phyloP scores from a whole-genome alignment of 108 stramenopile species.

The Nitzschia inconspicua region DNA sequence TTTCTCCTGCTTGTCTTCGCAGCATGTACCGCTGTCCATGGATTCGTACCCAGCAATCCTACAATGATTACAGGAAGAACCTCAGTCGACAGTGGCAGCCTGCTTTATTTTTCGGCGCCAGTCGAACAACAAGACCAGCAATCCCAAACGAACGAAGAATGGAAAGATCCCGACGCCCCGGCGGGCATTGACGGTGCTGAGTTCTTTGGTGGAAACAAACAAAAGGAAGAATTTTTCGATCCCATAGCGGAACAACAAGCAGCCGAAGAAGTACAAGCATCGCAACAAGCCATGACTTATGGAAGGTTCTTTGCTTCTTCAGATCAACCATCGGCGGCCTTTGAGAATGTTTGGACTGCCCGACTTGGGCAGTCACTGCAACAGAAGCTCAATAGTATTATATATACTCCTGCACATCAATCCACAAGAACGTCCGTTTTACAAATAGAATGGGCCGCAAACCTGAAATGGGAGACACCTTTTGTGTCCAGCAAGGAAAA shows the following conservation, averaged over 20 bases:
- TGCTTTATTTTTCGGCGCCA: too few species aligned
- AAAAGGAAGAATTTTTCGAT: constrained; percentile 77
- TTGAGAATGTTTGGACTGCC: constrained; percentile 12
- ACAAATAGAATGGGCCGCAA: constrained; percentile 11
- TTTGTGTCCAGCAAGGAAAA: constrained; percentile 19
- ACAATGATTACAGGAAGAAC: too few species aligned
- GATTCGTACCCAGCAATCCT: too few species aligned
- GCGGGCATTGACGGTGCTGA: constrained; percentile 43
- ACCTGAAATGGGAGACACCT: constrained; percentile 54
- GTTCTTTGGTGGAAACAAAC: constrained; percentile 69
- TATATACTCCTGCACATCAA: constrained; percentile 15
- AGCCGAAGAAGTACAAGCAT: not conserved
- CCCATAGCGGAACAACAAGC: constrained; percentile 55
- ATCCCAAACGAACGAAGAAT: too few species aligned
- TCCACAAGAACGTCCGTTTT: constrained; percentile 9
- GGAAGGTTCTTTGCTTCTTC: not conserved
- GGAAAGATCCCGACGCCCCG: constrained; percentile 10
- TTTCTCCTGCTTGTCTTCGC: too few species aligned
- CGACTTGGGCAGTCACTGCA: constrained; percentile 53
- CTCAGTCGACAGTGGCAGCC: too few species aligned
- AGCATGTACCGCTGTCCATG: too few species aligned
- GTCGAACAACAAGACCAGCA: too few species aligned
- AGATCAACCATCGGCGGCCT: not conserved
- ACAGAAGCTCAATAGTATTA: constrained; percentile 52
- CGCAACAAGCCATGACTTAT: not conserved